Conservation (phyloP, 306 rosid genomes). For the Trifolium repens region DNA sequence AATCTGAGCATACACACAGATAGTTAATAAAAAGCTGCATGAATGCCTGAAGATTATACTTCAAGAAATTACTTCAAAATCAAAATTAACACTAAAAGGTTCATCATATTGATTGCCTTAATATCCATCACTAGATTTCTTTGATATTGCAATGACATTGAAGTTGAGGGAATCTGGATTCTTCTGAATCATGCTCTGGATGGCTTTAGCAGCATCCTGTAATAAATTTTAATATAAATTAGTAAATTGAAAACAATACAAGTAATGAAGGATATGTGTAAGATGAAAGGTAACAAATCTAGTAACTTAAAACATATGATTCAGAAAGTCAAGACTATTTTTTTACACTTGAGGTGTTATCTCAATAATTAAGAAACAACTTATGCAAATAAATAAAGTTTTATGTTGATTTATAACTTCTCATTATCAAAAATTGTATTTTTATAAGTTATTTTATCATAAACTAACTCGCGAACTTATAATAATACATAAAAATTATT, state of each 20-base stretch:
- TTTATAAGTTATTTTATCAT: too few species aligned
- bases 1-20: background rate
- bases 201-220: slow-evolving; percentile 83
- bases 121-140: slow-evolving; percentile 49
- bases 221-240: background rate
- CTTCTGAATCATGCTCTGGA: slow-evolving; percentile 67
- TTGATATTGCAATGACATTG: slow-evolving; percentile 86
- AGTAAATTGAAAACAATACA: slow-evolving; percentile 9
- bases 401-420: too few species aligned
- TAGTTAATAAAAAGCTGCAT: slow-evolving; percentile 30
- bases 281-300: too few species aligned
- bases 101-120: slow-evolving; percentile 26
- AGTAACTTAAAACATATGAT: background rate
- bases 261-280: too few species aligned
- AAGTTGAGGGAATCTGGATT: slow-evolving; percentile 79
- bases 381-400: too few species aligned
- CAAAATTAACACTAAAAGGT: background rate
- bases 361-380: too few species aligned
- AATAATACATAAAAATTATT: too few species aligned
- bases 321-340: too few species aligned
- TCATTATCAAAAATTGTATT: too few species aligned
- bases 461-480: too few species aligned
- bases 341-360: too few species aligned
- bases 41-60: slow-evolving; percentile 30
- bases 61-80: slow-evolving; percentile 23